Evolutionary conservation across 75 land plant genomes (phyloP).

Genomic region (Pinus albicaulis): DNA sequence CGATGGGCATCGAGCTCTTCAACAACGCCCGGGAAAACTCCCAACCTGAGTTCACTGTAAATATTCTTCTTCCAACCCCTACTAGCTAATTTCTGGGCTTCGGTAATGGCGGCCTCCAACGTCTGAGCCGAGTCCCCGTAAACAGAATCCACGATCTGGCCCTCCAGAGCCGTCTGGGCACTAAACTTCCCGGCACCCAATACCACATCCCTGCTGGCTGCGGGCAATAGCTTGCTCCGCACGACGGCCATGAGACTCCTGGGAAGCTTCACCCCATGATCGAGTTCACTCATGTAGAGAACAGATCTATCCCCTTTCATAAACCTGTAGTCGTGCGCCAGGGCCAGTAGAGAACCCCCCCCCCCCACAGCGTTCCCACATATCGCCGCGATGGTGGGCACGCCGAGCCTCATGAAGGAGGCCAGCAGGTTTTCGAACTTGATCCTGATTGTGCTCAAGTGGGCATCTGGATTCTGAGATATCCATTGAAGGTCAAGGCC

Average conservation of each 20-base stretch:
- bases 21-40: slow-evolving; percentile 21
- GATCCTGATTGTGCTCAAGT: not conserved
- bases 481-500: slow-evolving; percentile 34
- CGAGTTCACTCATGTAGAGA: slow-evolving; percentile 44
- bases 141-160: slow-evolving; percentile 26
- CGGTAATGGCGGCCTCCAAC: slow-evolving; percentile 25
- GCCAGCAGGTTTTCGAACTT: slow-evolving; percentile 25
- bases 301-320: slow-evolving; percentile 20
- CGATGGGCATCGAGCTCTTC: slow-evolving; percentile 16
- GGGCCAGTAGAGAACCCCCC: slow-evolving; percentile 44
- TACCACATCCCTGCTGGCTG: slow-evolving; percentile 23
- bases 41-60: slow-evolving; percentile 15
- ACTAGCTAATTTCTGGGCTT: slow-evolving; percentile 20
- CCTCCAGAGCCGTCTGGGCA: slow-evolving; percentile 10
- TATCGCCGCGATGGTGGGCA: slow-evolving; percentile 44
- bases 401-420: slow-evolving; percentile 24
- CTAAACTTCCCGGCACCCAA: slow-evolving; percentile 26
- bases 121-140: slow-evolving; percentile 19
- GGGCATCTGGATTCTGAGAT: not conserved
- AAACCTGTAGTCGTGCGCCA: slow-evolving; percentile 46
- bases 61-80: slow-evolving; percentile 24
- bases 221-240: slow-evolving; percentile 21
- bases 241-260: slow-evolving; percentile 16
- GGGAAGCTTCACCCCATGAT: slow-evolving; percentile 24
- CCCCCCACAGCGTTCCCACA: slow-evolving; percentile 41